Evolutionary conservation across 805 yeast genomes (phyloP), one percentile per base, ranked within the genome.

Genomic region (Saturnispora galanensis): DNA sequence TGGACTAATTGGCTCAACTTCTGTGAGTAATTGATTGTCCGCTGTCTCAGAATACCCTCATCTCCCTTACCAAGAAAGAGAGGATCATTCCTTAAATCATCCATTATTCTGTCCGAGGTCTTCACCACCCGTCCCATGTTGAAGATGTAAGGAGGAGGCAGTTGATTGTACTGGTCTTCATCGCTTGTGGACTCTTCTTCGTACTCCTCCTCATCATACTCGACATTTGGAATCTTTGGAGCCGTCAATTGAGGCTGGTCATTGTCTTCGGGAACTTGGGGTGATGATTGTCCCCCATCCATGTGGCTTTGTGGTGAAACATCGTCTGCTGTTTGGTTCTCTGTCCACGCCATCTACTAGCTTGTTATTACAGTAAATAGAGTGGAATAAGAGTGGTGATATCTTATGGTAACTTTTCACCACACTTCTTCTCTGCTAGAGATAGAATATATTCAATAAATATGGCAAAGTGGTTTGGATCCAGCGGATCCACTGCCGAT

Each of bases 81-180:
- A 8, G 71, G 56, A 47, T 69, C 74, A 29, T 66, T 69, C 42
- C 73, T 64, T 29, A 83, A 56, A 54, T 83, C 90, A 56, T 81
- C 87, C 17, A 82, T 52, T 16, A 84, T 66, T 44, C 90, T 65
- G 53, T 83, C 83, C 5, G 80, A 61, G 0, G 90, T 81, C 53
- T 83, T 84, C 62, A 76, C 76, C 32, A 56, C 50, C 15, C 40
- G 45, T n/a, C 58, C 50, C 7, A 47, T 46, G 3, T 38, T 31
- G 28, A 61, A 61, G 35, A 56, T 52, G n/a, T 43, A 43, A 15
- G 37, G 32, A 18, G 26, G 15, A 6, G 16, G 10, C 12, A 18
- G 38, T 6, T 42, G 33, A 10, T 37, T 28, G 17, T 21, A 31
- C n/a, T 13, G n/a, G 10, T 29, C 21, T 4, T 31, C 30, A 5